Evolutionary conservation across 306 rosid genomes (phyloP).

Genomic region (Castanea sativa): DNA sequence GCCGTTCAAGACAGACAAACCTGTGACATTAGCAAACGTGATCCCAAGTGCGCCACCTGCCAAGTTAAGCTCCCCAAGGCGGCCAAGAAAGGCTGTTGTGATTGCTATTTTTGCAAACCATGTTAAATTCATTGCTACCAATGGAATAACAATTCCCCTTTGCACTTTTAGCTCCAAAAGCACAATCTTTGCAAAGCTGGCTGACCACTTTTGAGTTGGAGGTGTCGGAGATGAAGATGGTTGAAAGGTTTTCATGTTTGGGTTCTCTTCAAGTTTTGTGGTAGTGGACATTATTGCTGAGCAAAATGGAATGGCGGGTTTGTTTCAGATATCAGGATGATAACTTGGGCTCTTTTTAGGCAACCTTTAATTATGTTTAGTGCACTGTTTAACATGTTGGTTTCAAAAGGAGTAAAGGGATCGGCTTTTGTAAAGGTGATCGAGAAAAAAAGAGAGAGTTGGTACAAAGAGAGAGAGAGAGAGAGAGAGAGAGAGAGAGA

Average conservation of each 20-base stretch:
- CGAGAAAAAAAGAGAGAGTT: constrained; percentile 6
- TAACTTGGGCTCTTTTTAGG: neutral
- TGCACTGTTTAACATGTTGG: constrained; percentile 38
- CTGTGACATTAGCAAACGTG: constrained; percentile 92
- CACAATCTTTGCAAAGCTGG: constrained; percentile 16
- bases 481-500: too few species aligned
- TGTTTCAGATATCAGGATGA: neutral
- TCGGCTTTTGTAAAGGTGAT: constrained; percentile 35
- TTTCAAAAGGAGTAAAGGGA: constrained; percentile 8
- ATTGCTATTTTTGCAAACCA: constrained; percentile 77
- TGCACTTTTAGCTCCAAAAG: constrained; percentile 61
- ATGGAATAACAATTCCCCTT: constrained; percentile 55
- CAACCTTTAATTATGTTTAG: constrained; percentile 18
- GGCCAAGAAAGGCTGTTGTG: constrained; percentile 82
- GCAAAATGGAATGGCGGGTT: constrained; percentile 16
- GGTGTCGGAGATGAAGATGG: constrained; percentile 11
- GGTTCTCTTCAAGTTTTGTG: constrained; percentile 31
- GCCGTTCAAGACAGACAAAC: constrained; percentile 82
- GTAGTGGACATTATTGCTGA: constrained; percentile 40
- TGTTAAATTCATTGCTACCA: constrained; percentile 73
- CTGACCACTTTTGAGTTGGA: constrained; percentile 24
- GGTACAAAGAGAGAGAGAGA: neutral
- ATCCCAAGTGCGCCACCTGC: constrained; percentile 82
- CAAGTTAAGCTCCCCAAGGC: constrained; percentile 65
- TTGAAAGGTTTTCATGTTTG: constrained; percentile 12